Percentiles rank a stretch among this genome's conserved stretches.
These are phyloP conservation scores for Trichoderma arundinaceum DNA, from an alignment of 2,329 filamentous ascomycete genomes.

Conservation along the genomic window DNA sequence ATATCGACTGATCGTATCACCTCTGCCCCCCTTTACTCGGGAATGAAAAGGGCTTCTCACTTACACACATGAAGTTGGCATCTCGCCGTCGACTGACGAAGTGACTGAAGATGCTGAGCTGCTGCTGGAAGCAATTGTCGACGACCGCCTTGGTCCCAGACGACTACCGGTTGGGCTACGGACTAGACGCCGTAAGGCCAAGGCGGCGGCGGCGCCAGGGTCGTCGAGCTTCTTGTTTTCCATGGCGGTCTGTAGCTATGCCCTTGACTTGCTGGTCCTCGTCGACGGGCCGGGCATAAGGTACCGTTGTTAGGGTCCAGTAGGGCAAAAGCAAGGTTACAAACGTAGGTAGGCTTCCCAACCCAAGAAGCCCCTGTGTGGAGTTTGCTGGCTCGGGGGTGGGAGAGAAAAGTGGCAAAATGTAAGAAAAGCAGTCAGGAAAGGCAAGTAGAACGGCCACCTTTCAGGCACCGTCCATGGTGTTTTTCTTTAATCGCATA, in stretches of 20 bases:
- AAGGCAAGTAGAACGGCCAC: conserved; percentile 7
- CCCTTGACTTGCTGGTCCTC: conserved; percentile 31
- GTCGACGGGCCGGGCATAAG: conserved; percentile 20
- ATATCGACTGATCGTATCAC: conserved; percentile 3
- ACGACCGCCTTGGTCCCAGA: conserved; percentile 42
- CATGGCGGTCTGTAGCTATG: conserved; percentile 36
- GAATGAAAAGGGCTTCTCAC: conserved; percentile 27
- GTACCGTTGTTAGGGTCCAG: background rate
- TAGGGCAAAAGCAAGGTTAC: conserved; percentile 25
- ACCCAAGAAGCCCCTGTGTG: conserved; percentile 5
- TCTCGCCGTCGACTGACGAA: conserved; percentile 36
- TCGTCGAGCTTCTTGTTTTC: conserved; percentile 44
- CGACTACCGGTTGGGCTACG: conserved; percentile 42
- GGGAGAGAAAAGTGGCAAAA: conserved; percentile 6
- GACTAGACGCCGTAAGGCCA: conserved; percentile 44
- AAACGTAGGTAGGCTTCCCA: background rate
- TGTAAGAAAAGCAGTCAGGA: conserved; percentile 7
- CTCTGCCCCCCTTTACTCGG: background rate
- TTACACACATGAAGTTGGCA: conserved; percentile 45
- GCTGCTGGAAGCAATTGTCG: conserved; percentile 38
- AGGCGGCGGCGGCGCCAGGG: conserved; percentile 38
- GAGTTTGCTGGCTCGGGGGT: background rate
- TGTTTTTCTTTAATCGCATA: conserved; percentile 37
- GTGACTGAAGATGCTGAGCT: conserved; percentile 38
- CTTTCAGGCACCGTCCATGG: conserved; percentile 34